phyloP scores from a whole-genome alignment of 2,329 filamentous ascomycete species.

The Diaporthe citri region DNA sequence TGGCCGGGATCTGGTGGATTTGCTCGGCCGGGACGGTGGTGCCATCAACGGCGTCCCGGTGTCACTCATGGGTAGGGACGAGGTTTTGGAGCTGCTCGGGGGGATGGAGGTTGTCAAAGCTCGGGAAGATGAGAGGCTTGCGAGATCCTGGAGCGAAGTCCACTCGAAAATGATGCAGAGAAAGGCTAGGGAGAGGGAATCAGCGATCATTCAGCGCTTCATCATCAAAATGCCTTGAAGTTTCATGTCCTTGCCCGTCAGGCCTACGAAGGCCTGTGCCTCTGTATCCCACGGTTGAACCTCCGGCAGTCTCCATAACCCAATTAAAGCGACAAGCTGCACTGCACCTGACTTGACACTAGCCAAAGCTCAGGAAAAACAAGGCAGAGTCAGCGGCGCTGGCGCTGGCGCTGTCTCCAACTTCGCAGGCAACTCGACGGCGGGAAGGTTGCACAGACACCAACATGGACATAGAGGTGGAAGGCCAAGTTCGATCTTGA shows the following conservation, averaged over 20 bases:
- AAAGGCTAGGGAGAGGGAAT: neutral
- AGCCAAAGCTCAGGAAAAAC: no score
- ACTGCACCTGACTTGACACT: neutral
- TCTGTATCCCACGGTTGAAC: neutral
- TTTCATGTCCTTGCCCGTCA: neutral
- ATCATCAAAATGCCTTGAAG: neutral
- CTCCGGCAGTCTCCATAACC: no score
- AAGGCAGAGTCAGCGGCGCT: neutral
- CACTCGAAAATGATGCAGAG: neutral
- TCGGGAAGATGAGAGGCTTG: neutral
- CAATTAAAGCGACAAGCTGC: neutral
- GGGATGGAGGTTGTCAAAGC: conserved; percentile 1
- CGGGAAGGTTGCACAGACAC: neutral
- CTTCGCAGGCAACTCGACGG: neutral
- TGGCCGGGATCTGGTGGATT: neutral
- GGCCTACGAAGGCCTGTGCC: neutral
- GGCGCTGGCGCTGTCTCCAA: neutral
- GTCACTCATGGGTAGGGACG: neutral
- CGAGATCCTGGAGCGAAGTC: neutral
- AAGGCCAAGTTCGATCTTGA: neutral
- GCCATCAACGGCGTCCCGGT: neutral
- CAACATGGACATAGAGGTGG: no score
- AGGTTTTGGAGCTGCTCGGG: neutral
- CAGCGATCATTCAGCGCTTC: neutral
- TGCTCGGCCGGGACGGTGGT: neutral